Percentiles rank a stretch among this genome's conserved stretches.
Evolutionary conservation across 371 early-diverging fungal species (phyloP).

Genomic region (Sporodiniella umbellata): DNA sequence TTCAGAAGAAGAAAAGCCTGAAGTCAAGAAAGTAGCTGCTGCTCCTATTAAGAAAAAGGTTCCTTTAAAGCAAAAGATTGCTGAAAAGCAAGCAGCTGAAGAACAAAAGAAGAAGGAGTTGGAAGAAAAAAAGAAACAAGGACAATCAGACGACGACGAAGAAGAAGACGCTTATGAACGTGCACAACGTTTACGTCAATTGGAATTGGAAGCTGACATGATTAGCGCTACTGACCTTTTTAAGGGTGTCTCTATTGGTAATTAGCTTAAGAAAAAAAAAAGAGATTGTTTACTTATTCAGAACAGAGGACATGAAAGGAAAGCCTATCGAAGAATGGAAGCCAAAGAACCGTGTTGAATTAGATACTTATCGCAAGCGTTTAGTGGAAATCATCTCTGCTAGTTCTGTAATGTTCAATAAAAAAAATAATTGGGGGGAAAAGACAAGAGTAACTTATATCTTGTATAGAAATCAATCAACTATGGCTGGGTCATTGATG

Average conservation of each 20-base stretch:
- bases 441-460: neutral
- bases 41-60: conserved; percentile 60
- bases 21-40: conserved; percentile 23
- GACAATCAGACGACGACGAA: conserved; percentile 23
- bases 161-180: conserved; percentile 64
- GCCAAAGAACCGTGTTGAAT: conserved; percentile 82
- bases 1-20: conserved; percentile 60
- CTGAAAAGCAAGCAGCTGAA: conserved; percentile 72
- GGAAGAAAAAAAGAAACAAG: conserved; percentile 44
- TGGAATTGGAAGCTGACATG: conserved; percentile 78
- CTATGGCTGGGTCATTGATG: conserved; percentile 73
- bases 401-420: conserved; percentile 54
- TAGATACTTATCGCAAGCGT: conserved; percentile 71
- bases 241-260: conserved; percentile 62
- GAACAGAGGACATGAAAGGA: conserved; percentile 41
- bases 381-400: conserved; percentile 68
- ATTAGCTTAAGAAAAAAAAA: neutral
- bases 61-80: conserved; percentile 74
- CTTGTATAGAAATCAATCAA: conserved; percentile 37
- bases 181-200: conserved; percentile 63
- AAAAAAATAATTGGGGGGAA: neutral
- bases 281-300: neutral
- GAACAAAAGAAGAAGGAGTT: conserved; percentile 59
- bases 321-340: conserved; percentile 63
- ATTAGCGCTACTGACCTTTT: conserved; percentile 85